Evolutionary conservation across 345 rosid species (phyloP).

Genomic region (Euphorbia tirucalli): DNA sequence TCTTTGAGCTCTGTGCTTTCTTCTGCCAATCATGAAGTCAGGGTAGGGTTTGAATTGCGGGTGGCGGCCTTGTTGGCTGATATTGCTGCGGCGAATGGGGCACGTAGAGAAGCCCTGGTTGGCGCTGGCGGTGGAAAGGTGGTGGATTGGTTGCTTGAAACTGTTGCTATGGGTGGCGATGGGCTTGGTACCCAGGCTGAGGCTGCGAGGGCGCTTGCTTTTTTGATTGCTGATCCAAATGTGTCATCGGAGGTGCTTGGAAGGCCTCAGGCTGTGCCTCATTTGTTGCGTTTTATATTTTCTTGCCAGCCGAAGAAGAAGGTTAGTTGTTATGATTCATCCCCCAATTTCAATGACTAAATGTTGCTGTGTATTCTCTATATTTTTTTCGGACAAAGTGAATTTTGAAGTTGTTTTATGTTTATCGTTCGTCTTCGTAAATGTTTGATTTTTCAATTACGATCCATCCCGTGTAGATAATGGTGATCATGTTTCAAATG

Average conservation of each 20-base stretch:
- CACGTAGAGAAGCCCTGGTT: slow-evolving; percentile 77
- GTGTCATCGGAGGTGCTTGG: slow-evolving; percentile 70
- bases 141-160: slow-evolving; percentile 93
- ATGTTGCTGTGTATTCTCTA: neutral
- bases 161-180: slow-evolving; percentile 56
- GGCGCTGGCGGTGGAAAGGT: slow-evolving; percentile 86
- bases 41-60: slow-evolving; percentile 83
- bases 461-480: neutral
- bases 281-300: slow-evolving; percentile 77
- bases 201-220: slow-evolving; percentile 90
- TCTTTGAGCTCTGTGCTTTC: slow-evolving; percentile 85
- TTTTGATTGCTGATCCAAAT: slow-evolving; percentile 76
- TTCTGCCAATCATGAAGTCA: slow-evolving; percentile 88
- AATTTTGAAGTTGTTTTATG: too few species aligned
- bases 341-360: neutral
- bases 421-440: neutral
- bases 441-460: neutral
- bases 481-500: neutral
- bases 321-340: slow-evolving; percentile 33
- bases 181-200: slow-evolving; percentile 82
- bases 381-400: neutral
- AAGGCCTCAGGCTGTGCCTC: slow-evolving; percentile 78
- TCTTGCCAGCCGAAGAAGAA: slow-evolving; percentile 85
- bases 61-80: slow-evolving; percentile 91
- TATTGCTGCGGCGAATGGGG: slow-evolving; percentile 74